A percentile compares a stretch with the other conserved stretches of the same genome.
Conservation (phyloP, 1,139 yeast species). For the Hyphopichia khmerensis region DNA sequence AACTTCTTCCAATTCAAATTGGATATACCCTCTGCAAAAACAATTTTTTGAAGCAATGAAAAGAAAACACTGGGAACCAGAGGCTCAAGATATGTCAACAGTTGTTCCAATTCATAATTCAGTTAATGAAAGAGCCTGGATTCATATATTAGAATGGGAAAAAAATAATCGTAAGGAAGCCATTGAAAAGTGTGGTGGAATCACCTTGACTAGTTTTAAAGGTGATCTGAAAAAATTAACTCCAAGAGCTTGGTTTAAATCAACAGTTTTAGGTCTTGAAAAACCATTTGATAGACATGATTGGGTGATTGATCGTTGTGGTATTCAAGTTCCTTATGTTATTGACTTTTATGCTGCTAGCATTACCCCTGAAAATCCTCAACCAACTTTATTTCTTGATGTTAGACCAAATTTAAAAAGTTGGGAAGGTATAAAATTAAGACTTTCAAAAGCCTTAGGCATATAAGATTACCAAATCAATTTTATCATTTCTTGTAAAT, state of each 20-base stretch:
- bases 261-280: constrained; percentile 57
- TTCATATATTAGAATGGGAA: constrained; percentile 84
- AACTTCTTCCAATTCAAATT: constrained; percentile 60
- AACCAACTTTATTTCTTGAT: constrained; percentile 60
- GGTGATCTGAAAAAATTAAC: constrained; percentile 85
- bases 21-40: constrained; percentile 95
- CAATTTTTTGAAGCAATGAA: constrained; percentile 94
- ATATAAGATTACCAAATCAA: too few species aligned
- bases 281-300: constrained; percentile 96
- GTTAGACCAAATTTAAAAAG: constrained; percentile 88
- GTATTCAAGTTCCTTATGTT: constrained; percentile 79
- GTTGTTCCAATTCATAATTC: constrained; percentile 94
- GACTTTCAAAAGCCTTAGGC: constrained; percentile 63
- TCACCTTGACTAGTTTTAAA: constrained; percentile 79
- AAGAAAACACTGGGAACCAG: constrained; percentile 85
- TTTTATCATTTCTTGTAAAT: not conserved
- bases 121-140: constrained; percentile 94
- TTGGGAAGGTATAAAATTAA: constrained; percentile 73
- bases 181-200: constrained; percentile 66
- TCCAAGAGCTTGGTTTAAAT: constrained; percentile 83
- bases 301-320: constrained; percentile 91
- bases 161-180: constrained; percentile 53
- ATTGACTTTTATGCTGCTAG: constrained; percentile 85
- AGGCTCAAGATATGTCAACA: constrained; percentile 78
- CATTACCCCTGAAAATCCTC: constrained; percentile 50